These are phyloP conservation scores for Pezicula carpinea DNA, from an alignment of 2,329 filamentous ascomycete genomes.

Conservation along the genomic window DNA sequence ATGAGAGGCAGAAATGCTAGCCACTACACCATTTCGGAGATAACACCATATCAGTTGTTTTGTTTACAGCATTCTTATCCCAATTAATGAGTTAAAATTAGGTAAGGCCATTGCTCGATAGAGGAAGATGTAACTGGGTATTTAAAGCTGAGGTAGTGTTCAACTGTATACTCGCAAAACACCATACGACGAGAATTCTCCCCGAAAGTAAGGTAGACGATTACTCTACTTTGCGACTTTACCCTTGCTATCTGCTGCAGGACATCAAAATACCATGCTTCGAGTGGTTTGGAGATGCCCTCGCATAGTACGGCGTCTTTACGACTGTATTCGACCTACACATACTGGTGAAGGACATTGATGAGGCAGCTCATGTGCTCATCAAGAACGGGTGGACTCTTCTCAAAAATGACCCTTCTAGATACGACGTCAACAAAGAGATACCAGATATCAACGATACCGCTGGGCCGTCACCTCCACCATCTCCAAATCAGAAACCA, in stretches of 20 bases:
- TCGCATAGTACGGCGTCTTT: slow-evolving; percentile 19
- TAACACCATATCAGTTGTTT: too few species aligned
- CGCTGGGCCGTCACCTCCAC: neutral
- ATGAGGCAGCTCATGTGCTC: slow-evolving; percentile 12
- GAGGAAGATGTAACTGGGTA: too few species aligned
- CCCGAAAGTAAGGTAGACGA: neutral
- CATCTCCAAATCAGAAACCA: neutral
- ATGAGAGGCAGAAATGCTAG: too few species aligned
- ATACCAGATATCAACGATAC: neutral
- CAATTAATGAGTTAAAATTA: too few species aligned
- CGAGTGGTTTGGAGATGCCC: slow-evolving; percentile 16
- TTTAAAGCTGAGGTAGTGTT: too few species aligned
- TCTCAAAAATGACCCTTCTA: neutral
- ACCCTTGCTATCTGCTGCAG: slow-evolving; percentile 10
- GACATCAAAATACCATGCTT: slow-evolving; percentile 9
- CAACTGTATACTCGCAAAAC: too few species aligned
- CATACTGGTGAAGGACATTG: slow-evolving; percentile 18
- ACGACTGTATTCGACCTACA: slow-evolving; percentile 22
- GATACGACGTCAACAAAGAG: neutral
- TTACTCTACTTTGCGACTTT: neutral
- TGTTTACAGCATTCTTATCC: too few species aligned
- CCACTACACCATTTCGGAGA: too few species aligned
- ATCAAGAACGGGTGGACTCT: slow-evolving; percentile 11
- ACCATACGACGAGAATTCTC: too few species aligned
- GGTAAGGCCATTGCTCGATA: too few species aligned